Evolutionary conservation across 345 rosid species (phyloP), one percentile per base, ranked within the genome.

Genomic region (Eucalyptus cladocalyx): DNA sequence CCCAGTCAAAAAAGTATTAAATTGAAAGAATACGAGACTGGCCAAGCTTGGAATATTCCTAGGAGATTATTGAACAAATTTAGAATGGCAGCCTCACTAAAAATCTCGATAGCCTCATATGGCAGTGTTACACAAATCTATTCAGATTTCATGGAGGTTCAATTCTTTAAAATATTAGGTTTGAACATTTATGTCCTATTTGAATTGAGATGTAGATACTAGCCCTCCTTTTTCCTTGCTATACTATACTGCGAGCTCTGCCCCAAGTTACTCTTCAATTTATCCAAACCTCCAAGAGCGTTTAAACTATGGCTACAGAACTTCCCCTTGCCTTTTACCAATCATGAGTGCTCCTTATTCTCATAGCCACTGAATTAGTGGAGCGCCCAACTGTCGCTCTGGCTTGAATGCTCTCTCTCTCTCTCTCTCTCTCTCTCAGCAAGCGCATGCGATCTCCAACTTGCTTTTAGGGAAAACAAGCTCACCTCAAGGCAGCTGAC

Each of bases 401-500:
- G 8, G 69, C 69, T 60, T 30, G 30, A 60, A 26, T 17, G 7
- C n/a, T n/a, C n/a, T n/a, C n/a, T n/a, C n/a, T n/a, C n/a, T n/a
- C n/a, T n/a, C 32, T 30, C 86, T 43, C n/a, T n/a, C n/a, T n/a
- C 53, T 50, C 53, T 45, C 11, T 3, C n/a, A n/a, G 93, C 92
- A 93, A 51, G 93, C 24, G 89, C 94, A 7, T 43, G 90, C 54
- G 95, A 91, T 40, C 90, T 94, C 81, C 93, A 93, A 47, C 91
- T 89, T 15, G 96, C 94, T 87, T 94, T 95, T 88, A 87, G 87
- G 42, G 91, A 93, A 26, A 93, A 94, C 87, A 88, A 88, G 60
- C 92, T 95, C 34, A 94, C 95, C 32, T 96, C 97, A 9, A 94
- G 92, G 92, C 92, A 95, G 50, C 94, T 95, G 9, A 95, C 94